A percentile compares a stretch with the other conserved stretches of the same genome.
Evolutionary conservation across 441 rosid genomes (phyloP).

Genomic region (Croton setiger): DNA sequence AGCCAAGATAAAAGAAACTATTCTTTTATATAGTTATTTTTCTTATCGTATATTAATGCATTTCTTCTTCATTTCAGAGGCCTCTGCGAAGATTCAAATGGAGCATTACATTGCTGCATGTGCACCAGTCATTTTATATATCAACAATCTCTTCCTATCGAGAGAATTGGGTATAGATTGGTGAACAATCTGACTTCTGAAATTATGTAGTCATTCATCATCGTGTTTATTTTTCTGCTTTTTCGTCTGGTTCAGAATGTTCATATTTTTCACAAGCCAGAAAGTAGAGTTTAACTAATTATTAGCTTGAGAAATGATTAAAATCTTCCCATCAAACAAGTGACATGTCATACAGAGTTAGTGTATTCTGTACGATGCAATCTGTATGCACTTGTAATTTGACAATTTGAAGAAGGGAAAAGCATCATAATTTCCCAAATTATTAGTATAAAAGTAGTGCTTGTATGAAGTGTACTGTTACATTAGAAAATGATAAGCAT

Average conservation of each 20-base stretch:
- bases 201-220: not conserved
- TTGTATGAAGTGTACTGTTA: too few species aligned
- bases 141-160: constrained; percentile 63
- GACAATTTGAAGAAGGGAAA: not conserved
- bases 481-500: too few species aligned
- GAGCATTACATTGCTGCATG: constrained; percentile 57
- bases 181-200: constrained; percentile 33
- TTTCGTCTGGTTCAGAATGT: not conserved
- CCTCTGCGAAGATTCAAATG: constrained; percentile 66
- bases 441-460: not conserved
- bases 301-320: not conserved
- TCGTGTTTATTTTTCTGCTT: not conserved
- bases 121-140: constrained; percentile 48
- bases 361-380: not conserved
- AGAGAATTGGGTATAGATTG: constrained; percentile 80
- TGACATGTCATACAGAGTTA: not conserved
- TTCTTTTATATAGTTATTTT: not conserved
- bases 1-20: not conserved
- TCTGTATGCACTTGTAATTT: not conserved
- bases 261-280: not conserved
- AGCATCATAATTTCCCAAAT: not conserved
- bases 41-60: not conserved
- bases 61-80: constrained; percentile 41
- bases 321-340: constrained; percentile 3
- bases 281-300: not conserved